A percentile compares a stretch with the other conserved stretches of the same genome.
phyloP scores from a whole-genome alignment of 345 rosid species.

The Chamaenerion angustifolium region DNA sequence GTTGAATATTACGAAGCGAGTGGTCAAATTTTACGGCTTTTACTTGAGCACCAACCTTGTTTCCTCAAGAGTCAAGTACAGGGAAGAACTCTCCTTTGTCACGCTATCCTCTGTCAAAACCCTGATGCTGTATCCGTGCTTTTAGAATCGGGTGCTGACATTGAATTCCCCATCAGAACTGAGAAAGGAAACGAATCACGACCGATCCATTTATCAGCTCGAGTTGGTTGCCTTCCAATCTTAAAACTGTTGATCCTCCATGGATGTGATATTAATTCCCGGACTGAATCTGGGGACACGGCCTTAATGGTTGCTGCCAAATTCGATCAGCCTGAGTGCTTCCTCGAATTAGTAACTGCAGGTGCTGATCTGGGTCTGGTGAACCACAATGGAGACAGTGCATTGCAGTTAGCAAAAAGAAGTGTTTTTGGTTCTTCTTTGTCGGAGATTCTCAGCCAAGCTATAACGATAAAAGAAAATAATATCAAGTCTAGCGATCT shows the following conservation, averaged over 20 bases:
- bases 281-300: constrained; percentile 20
- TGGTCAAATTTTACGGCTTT: constrained; percentile 18
- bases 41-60: constrained; percentile 12
- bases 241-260: constrained; percentile 14
- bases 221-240: constrained; percentile 15
- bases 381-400: constrained; percentile 14
- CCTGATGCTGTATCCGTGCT: constrained; percentile 16
- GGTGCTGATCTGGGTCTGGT: constrained; percentile 23
- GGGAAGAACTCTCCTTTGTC: constrained; percentile 25
- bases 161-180: constrained; percentile 15
- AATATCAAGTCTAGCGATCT: constrained; percentile 11
- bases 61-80: constrained; percentile 13
- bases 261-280: constrained; percentile 14
- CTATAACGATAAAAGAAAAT: constrained; percentile 8
- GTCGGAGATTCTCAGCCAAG: constrained; percentile 11
- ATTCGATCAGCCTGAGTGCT: constrained; percentile 19
- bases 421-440: constrained; percentile 15
- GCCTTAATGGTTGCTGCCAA: constrained; percentile 21
- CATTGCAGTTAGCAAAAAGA: constrained; percentile 16
- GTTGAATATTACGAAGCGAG: constrained; percentile 26
- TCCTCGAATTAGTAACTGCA: constrained; percentile 16
- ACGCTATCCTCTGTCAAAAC: constrained; percentile 28
- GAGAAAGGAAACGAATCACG: constrained; percentile 19
- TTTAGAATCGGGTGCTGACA: constrained; percentile 15
- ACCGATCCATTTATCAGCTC: constrained; percentile 22